Evolutionary conservation across 345 rosid genomes (phyloP), one percentile per base, ranked within the genome.

Genomic region (Aegle marmelos): DNA sequence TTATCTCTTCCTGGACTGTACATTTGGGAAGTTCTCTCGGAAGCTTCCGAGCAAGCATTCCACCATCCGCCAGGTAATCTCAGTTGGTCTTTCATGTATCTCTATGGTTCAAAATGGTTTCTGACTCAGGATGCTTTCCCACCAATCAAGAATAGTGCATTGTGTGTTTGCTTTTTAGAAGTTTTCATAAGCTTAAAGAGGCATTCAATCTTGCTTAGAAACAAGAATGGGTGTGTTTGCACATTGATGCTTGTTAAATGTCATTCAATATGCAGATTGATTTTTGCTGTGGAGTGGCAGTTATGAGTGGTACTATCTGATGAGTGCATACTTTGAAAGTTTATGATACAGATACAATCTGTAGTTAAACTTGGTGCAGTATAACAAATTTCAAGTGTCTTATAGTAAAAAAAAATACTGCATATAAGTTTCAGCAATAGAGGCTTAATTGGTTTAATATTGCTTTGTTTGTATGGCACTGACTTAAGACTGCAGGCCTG

Each of bases 1-100:
- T 89, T 90, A 83, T 82, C 72, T 93, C 80, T 94, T 93, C 85
- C 88, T 94, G 48, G 98, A 93, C 80, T 94, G 95, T 80, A 94
- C 98, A 57, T 95, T 95, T 30, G 98, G 94, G 27, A 90, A 82
- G 80, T 93, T 85, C 76, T 25, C 80, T 68, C 90, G 75, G 37
- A 84, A 79, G 75, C 75, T 94, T 76, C 97, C 98, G 10, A 86
- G 90, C 82, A 93, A 88, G 78, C 91, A 86, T 83, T 87, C 90
- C 10, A 91, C 98, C 0, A 90, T 86, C 61, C 83, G 74, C 77
- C 98, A 95, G 97, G 98, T 93, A 79, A 53, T 48, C 76, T 67
- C 33, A n/a, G 34, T 27, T 59, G 56, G 33, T 50, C 4, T 60
- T 7, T 70, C 24, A 11, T 39, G 17, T 70, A 2, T 59, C 6